Conservation (phyloP, 2,329 filamentous ascomycete genomes). For the Dactylellina haptotyla region DNA sequence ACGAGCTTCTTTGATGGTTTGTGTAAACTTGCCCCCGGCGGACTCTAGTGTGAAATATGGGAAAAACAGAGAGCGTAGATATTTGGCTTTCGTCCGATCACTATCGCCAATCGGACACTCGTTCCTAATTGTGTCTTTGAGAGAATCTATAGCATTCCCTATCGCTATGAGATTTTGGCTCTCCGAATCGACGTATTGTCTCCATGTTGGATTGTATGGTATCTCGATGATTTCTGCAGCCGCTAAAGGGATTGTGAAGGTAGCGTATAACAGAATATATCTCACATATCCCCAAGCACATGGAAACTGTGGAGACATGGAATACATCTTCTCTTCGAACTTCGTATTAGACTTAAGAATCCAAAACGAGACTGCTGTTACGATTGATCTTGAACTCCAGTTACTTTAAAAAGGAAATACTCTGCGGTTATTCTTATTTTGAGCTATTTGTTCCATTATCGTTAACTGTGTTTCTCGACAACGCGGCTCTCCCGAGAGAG, state of each 20-base stretch:
- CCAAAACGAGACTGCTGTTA: too few relatives aligned
- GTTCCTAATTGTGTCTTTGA: neutral
- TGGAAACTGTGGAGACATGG: neutral
- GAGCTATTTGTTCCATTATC: too few relatives aligned
- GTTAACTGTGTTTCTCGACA: too few relatives aligned
- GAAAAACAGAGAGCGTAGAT: neutral
- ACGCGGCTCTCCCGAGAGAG: too few relatives aligned
- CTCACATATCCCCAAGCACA: too few relatives aligned
- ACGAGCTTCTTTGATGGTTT: neutral
- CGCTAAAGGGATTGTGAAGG: neutral
- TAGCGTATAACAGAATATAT: neutral
- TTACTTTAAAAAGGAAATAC: too few relatives aligned
- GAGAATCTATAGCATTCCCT: neutral
- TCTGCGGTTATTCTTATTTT: neutral
- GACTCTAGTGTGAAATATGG: neutral
- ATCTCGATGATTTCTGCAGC: neutral
- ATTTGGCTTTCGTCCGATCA: neutral
- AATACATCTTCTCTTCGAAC: too few relatives aligned
- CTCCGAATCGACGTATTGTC: neutral
- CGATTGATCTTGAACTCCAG: too few relatives aligned
- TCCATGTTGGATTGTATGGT: neutral
- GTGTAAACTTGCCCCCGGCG: neutral
- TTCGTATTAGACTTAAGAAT: too few relatives aligned
- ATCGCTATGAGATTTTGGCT: neutral
- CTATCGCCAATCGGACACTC: conserved; percentile 1